Evolutionary conservation across 139 green algal species (phyloP), one percentile per base, ranked within the genome.

Genomic region (Nannochloris sp.): DNA sequence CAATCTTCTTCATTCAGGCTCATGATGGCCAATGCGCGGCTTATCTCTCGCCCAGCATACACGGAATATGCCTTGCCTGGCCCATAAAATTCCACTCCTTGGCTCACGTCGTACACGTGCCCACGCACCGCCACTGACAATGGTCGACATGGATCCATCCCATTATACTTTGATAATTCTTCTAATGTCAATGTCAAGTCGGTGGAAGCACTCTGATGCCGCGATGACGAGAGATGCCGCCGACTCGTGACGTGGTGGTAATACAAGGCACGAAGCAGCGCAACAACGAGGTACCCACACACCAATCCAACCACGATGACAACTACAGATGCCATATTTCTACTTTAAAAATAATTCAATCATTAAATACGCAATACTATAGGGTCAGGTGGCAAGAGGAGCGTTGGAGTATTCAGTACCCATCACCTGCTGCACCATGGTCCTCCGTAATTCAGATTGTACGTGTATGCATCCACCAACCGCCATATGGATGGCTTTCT

Each of bases 51-150:
- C 5, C 84, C 85, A 1, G 82, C 73, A 62, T 85, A 90, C 3
- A 79, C 53, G n/a, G 17, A 12, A 45, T 81, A 81, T 5, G 58
- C 65, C 9, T 64, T 65, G 50, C 70, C 70, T 50, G 86, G 86
- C 1, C 83, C 87, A 55, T 89, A 93, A n/a, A 86, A 73, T 23
- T 85, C 68, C 9, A 64, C 63, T 5, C 65, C 77, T 26, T 75
- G 65, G 10, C 72, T 86, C 13, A 93, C 83, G 30, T 94, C 87
- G 14, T 83, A 92, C 1, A 94, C 64, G 6, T 68, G 70, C 20
- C 84, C 82, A 33, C 67, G 45, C 9, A 95, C 57, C 0, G 87
- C 76, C 37, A 94, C 49, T 9, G 88, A 69, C 2, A 89, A 70
- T 0, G 87, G 85, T 49, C 77, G 78, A 12, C 59, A 72, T 14